These are phyloP conservation scores for Gynandropsis gynandra DNA, from an alignment of 345 rosid genomes.

Conservation along the genomic window DNA sequence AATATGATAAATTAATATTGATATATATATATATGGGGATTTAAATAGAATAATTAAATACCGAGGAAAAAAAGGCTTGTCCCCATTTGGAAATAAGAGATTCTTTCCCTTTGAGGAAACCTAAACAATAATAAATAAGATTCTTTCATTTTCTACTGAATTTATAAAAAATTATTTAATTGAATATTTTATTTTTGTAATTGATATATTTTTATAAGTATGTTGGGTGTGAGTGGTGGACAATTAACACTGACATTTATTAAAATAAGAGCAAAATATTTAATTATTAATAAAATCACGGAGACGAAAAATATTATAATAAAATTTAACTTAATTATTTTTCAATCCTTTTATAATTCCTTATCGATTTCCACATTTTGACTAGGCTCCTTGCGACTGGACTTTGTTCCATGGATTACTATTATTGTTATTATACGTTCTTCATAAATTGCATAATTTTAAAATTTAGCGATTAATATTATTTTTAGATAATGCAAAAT, in stretches of 20 bases:
- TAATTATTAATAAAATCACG: constrained; percentile 9
- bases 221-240: constrained; percentile 37
- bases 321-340: background rate
- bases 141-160: constrained; percentile 27
- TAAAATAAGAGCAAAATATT: constrained; percentile 17
- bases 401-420: constrained; percentile 11
- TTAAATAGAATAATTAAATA: constrained; percentile 18
- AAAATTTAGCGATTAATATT: too few relatives aligned
- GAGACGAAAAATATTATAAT: constrained; percentile 12
- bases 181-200: constrained; percentile 16
- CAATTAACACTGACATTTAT: constrained; percentile 31
- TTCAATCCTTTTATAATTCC: constrained; percentile 1
- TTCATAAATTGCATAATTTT: too few relatives aligned
- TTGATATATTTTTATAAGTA: constrained; percentile 11
- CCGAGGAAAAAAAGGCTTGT: constrained; percentile 2
- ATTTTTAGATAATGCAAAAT: too few relatives aligned
- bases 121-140: constrained; percentile 6
- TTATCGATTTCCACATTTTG: constrained; percentile 13
- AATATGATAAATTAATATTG: background rate
- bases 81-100: constrained; percentile 29
- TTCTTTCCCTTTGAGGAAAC: constrained; percentile 34
- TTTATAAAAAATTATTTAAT: constrained; percentile 15
- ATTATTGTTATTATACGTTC: too few relatives aligned
- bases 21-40: constrained; percentile 20
- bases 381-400: constrained; percentile 3